Evolutionary conservation across 352 stramenopile species (phyloP), one percentile per base, ranked within the genome.

Genomic region (Phytophthora tentaculata): DNA sequence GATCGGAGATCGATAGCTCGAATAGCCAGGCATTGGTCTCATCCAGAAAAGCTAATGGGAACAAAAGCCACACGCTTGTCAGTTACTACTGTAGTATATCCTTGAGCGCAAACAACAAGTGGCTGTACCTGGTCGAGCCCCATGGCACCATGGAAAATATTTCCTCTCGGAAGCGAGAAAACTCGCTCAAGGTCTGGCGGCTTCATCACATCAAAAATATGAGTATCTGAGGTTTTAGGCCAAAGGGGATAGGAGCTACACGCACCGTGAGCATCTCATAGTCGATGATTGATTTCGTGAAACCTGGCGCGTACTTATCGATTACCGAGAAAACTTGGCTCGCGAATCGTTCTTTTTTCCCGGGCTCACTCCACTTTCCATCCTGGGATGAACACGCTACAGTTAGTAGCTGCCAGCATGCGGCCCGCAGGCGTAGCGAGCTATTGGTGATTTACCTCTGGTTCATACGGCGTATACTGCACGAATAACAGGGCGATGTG

Each of bases 101-200:
- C 54, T 20, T n/a, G 57, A 20, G 41, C 16, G n/a, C n/a, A n/a
- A 47, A 37, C 17, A 12, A 24, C 37, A 57, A 35, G 35, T 47
- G 22, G 7, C 16, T 22, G 5, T 45, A 90, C 84, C 77, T 97
- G 91, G 41, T 97, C 86, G n/a, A 98, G 73, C 1, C 86, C 80
- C 84, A 97, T 91, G 6, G 90, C 86, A 9, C 92, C 90, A 29
- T 97, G 91, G 41, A 97, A 97, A 43, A 97, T 97, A 49, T 97
- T 97, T 8, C 91, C 91, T 41, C 73, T 80, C 8, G 85, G 87
- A 20, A 97, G 78, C 16, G 89, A 94, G 61, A 97, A 97, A 24
- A 97, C 77, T 17, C 80, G 64, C 59, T 97, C 91, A 5, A 97
- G 81, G 26, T 97, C 91, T 20, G 83, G 85, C 23, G 91, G 91